Conservation (phyloP, 495 filamentous ascomycete genomes). For the Aspergillus baeticus region DNA sequence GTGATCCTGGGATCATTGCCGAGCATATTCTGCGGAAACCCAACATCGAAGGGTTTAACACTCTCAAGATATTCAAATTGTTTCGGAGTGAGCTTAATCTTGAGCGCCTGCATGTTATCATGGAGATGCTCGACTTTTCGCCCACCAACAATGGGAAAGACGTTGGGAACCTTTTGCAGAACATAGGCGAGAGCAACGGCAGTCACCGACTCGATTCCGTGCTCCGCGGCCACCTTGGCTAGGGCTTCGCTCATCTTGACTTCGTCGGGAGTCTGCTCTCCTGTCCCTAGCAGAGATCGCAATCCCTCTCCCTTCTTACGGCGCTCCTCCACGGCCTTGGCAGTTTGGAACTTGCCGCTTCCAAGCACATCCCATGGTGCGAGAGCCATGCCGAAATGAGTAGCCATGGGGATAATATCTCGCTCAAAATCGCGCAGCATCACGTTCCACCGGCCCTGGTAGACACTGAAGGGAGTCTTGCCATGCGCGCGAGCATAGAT, state of each 20-base stretch:
- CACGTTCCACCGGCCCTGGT: conserved; percentile 53
- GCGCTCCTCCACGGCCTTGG: conserved; percentile 20
- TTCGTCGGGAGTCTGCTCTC: conserved; percentile 36
- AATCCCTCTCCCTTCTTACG: conserved; percentile 33
- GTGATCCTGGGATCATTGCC: conserved; percentile 31
- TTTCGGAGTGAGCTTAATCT: conserved; percentile 9
- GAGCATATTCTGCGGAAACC: conserved; percentile 55
- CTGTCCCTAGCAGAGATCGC: background rate
- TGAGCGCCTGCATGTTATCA: conserved; percentile 56
- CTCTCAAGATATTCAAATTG: conserved; percentile 33
- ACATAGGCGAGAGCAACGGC: conserved; percentile 59
- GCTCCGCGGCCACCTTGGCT: conserved; percentile 50
- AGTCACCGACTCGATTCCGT: conserved; percentile 46
- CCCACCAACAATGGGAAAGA: conserved; percentile 70
- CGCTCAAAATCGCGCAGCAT: conserved; percentile 30
- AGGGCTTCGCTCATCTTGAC: conserved; percentile 45
- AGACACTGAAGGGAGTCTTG: conserved; percentile 13
- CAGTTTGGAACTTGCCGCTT: conserved; percentile 26
- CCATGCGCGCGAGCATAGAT: conserved; percentile 31
- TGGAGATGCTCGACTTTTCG: conserved; percentile 61
- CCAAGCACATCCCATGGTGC: conserved; percentile 12
- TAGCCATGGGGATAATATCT: conserved; percentile 37
- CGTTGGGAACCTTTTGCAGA: conserved; percentile 56
- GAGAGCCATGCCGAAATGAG: conserved; percentile 11
- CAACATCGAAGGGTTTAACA: conserved; percentile 45